These are phyloP conservation scores for Scedosporium apiospermum DNA, from an alignment of 2,329 filamentous ascomycete species.

Conservation along the genomic window DNA sequence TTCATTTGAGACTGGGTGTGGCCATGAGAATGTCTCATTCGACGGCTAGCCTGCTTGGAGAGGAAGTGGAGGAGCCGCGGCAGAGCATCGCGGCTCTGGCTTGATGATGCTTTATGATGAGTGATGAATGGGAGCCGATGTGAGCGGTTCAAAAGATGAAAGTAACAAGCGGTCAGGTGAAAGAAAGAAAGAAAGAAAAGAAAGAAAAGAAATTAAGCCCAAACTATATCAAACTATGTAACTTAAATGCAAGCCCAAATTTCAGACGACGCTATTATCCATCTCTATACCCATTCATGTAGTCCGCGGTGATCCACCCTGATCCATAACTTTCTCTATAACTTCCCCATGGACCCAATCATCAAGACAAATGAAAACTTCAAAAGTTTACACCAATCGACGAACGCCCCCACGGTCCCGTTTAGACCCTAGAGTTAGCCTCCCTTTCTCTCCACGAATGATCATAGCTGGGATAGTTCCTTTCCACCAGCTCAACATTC, in stretches of 20 bases:
- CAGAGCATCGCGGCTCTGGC: constrained; percentile 61
- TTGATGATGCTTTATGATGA: constrained; percentile 40
- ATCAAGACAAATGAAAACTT: too few relatives aligned
- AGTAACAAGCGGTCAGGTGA: background rate
- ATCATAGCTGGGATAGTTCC: background rate
- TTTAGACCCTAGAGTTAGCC: background rate
- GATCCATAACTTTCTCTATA: too few relatives aligned
- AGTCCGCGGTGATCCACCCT: too few relatives aligned
- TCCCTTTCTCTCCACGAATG: background rate
- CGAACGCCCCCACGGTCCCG: too few relatives aligned
- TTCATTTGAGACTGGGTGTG: constrained; percentile 27
- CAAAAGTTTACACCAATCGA: too few relatives aligned
- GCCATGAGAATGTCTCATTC: constrained; percentile 41
- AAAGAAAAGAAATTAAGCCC: background rate
- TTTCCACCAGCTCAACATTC: background rate
- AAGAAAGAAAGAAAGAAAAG: background rate
- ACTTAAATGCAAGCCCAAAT: background rate
- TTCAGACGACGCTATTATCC: too few relatives aligned
- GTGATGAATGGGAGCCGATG: background rate
- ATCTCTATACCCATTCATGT: too few relatives aligned
- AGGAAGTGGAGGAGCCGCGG: constrained; percentile 44
- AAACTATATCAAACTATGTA: background rate
- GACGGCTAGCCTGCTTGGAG: constrained; percentile 37
- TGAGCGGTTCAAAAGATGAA: background rate
- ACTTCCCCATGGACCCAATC: too few relatives aligned